These are phyloP conservation scores for Aspergillus sclerotioniger DNA, from an alignment of 495 filamentous ascomycete species.

Conservation along the genomic window DNA sequence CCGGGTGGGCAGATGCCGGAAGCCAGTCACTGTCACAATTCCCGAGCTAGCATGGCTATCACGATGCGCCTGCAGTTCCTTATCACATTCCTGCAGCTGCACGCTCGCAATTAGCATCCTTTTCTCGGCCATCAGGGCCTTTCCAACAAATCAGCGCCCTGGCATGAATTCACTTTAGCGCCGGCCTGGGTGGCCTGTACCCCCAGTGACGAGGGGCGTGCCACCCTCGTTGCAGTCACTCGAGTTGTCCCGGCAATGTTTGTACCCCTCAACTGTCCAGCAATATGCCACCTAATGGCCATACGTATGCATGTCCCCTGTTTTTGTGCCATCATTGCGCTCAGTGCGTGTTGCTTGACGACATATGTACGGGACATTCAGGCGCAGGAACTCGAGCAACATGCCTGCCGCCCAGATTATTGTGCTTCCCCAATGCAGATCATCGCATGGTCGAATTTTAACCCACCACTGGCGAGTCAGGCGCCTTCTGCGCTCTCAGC, in stretches of 20 bases:
- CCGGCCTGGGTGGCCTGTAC: background rate
- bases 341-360: no score
- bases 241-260: background rate
- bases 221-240: background rate
- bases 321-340: no score
- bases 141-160: background rate
- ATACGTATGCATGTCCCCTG: no score
- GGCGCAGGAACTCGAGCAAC: no score
- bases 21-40: background rate
- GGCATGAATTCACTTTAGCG: background rate
- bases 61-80: conserved; percentile 14
- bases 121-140: background rate
- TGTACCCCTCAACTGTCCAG: no score
- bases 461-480: background rate
- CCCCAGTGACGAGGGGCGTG: background rate
- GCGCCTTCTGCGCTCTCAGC: background rate
- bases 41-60: background rate
- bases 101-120: conserved; percentile 13
- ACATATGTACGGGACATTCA: no score
- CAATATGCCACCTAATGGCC: no score
- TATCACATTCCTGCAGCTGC: conserved; percentile 19
- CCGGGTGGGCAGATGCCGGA: background rate
- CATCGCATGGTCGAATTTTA: background rate
- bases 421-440: background rate
- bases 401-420: no score